Base-by-base conservation (phyloP, 2,329 filamentous ascomycete species). In the Pseudogymnoascus sp. region DNA sequence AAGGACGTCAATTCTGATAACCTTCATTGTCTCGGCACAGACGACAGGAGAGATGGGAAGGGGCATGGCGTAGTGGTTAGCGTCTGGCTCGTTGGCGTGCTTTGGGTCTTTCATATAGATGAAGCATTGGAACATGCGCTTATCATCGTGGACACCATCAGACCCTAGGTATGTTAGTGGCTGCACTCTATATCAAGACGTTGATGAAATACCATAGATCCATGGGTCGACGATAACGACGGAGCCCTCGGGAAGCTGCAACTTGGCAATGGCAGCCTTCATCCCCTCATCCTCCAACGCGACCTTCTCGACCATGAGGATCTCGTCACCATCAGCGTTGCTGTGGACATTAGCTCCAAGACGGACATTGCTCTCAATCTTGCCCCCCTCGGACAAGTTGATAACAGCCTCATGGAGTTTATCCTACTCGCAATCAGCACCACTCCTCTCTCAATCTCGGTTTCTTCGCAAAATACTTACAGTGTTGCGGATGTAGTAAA, bases 51-150 rank as follows among this genome's bases (percentile, higher is more conserved):
- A 88, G 54, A 74, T 85, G n/a, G 83, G 79, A 1, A 89, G 76
- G 0, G 87, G 87, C 68, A 88, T 81, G 0, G 87, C 84, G 70
- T 90, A 90, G 72, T 90, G 85, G 70, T 88, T 89, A 45, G 83
- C 83, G 70, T 90, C 87, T n/a, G 76, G 74, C 69, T 88, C 83
- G 6, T 76, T 72, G 0, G 83, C 69, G 70, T 89, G 86, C 31
- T 78, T 75, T 2, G 85, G 85, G 67, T 88, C 86, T 21, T 85
- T 78, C 75, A 88, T 80, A 74, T 90, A 90, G 63, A 89, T 74
- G 75, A 87, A 89, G 73, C 83, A 86, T 71, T 89, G 86, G 71
- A 82, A 87, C 68, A 84, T 73, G 51, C 81, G 75, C 67, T 76
- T 75, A 19, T 75, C 73, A 65, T 75, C 80, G 37, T 81, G 76